phyloP scores from a whole-genome alignment of 1,284 basidiomycete species.

The Athelia sp. region DNA sequence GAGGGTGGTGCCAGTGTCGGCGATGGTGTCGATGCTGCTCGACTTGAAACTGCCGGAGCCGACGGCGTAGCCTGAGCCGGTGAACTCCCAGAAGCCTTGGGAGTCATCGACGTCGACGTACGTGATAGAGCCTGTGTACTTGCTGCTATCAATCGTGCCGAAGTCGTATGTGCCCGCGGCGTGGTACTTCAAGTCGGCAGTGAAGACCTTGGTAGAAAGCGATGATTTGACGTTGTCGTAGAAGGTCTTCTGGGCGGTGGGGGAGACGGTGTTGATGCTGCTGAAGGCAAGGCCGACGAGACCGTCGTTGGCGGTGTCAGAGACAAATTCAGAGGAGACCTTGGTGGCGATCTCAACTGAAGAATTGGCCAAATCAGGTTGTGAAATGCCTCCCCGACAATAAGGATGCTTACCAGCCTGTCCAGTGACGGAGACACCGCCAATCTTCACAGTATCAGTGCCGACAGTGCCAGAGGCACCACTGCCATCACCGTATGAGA shows the following conservation, averaged over 20 bases:
- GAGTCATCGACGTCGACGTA: background rate
- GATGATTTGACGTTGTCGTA: constrained; percentile 24
- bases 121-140: background rate
- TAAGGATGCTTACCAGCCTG: constrained; percentile 16
- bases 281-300: constrained; percentile 29
- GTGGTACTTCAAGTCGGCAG: background rate
- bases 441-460: constrained; percentile 27
- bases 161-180: background rate
- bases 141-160: background rate
- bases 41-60: background rate
- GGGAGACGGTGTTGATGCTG: constrained; percentile 30
- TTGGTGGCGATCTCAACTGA: constrained; percentile 28
- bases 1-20: constrained; percentile 27
- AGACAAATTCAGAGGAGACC: constrained; percentile 28
- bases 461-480: constrained; percentile 16
- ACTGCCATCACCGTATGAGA: constrained; percentile 33
- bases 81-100: background rate
- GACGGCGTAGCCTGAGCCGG: background rate
- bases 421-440: constrained; percentile 22
- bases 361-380: too few species aligned
- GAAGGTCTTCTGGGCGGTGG: constrained; percentile 26
- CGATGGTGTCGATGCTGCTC: background rate
- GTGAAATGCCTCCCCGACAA: too few species aligned
- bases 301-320: constrained; percentile 27
- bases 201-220: constrained; percentile 25